Percentiles rank a stretch among this genome's conserved stretches.
Evolutionary conservation across 228 moss, liverwort and hornwort genomes (phyloP).

Genomic region (Sphagnum magellanicum): DNA sequence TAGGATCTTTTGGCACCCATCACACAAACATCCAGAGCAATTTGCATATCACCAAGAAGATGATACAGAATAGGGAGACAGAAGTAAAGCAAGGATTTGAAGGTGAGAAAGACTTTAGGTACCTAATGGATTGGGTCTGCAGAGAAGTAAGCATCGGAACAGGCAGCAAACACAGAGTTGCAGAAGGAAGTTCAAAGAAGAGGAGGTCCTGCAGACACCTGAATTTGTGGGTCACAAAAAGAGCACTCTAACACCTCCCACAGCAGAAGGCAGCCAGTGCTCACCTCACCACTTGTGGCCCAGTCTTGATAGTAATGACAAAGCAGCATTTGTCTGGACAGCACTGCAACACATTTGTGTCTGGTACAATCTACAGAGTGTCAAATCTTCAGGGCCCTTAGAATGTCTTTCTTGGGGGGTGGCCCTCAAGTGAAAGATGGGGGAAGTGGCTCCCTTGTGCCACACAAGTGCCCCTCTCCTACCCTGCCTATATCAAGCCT

Average conservation of each 20-base stretch:
- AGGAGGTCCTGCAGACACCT: slow-evolving; percentile 50
- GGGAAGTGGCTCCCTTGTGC: slow-evolving; percentile 16
- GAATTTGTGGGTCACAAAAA: slow-evolving; percentile 56
- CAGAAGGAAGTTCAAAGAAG: slow-evolving; percentile 49
- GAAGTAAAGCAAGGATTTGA: not conserved
- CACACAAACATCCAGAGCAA: no score
- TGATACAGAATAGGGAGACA: not conserved
- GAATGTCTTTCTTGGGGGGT: slow-evolving; percentile 9
- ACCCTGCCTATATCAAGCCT: slow-evolving; percentile 3
- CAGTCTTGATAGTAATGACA: slow-evolving; percentile 33
- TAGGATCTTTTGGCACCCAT: no score
- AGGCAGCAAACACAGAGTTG: slow-evolving; percentile 36
- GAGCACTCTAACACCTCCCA: slow-evolving; percentile 68
- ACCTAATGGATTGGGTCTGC: slow-evolving; percentile 40
- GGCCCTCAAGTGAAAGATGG: slow-evolving; percentile 12
- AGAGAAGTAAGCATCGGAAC: slow-evolving; percentile 41
- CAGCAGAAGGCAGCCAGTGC: slow-evolving; percentile 32
- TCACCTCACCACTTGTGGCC: slow-evolving; percentile 51
- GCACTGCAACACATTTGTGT: slow-evolving; percentile 18
- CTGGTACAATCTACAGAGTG: slow-evolving; percentile 16
- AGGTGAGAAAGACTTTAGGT: not conserved
- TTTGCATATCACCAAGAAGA: not conserved
- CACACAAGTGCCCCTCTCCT: slow-evolving; percentile 7
- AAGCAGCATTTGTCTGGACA: slow-evolving; percentile 14
- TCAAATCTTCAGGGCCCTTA: slow-evolving; percentile 10